Evolutionary conservation across 768 basidiomycete species (phyloP).

Genomic region (Kwoniella botswanensis): DNA sequence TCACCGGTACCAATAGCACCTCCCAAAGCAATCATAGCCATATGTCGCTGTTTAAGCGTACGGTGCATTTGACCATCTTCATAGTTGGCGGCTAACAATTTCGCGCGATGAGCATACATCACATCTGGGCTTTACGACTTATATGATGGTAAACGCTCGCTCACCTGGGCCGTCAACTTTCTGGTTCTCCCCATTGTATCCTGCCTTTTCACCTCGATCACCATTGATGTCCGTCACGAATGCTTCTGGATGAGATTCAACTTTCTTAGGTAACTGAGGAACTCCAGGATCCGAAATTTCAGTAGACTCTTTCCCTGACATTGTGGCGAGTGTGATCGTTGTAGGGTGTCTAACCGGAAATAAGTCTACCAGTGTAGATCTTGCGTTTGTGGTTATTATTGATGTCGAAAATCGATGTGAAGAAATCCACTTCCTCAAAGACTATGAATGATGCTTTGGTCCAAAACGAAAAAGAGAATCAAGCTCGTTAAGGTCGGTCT

Average conservation of each 20-base stretch:
- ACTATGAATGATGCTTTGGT: no score
- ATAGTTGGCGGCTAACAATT: constrained; percentile 13
- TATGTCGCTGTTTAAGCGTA: constrained; percentile 54
- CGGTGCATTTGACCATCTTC: constrained; percentile 50
- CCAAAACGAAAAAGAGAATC: no score
- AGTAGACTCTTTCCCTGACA: constrained; percentile 15
- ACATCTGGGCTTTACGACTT: no score
- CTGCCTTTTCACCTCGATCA: constrained; percentile 24
- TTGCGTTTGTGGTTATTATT: no score
- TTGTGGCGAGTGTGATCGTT: neutral
- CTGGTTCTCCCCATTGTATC: constrained; percentile 24
- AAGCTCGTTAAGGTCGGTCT: no score
- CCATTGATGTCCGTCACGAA: constrained; percentile 15
- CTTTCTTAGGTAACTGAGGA: constrained; percentile 1
- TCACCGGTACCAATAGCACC: constrained; percentile 57
- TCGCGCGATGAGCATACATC: neutral
- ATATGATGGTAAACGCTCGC: neutral
- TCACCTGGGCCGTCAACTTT: constrained; percentile 36
- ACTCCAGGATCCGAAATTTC: constrained; percentile 9
- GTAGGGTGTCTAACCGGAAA: no score
- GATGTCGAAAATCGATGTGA: no score
- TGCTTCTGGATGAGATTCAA: constrained; percentile 13
- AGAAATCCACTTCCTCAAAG: no score
- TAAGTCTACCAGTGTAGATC: no score
- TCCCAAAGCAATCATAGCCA: constrained; percentile 59